phyloP scores from a whole-genome alignment of 306 rosid genomes.

The Fagus sylvatica region DNA sequence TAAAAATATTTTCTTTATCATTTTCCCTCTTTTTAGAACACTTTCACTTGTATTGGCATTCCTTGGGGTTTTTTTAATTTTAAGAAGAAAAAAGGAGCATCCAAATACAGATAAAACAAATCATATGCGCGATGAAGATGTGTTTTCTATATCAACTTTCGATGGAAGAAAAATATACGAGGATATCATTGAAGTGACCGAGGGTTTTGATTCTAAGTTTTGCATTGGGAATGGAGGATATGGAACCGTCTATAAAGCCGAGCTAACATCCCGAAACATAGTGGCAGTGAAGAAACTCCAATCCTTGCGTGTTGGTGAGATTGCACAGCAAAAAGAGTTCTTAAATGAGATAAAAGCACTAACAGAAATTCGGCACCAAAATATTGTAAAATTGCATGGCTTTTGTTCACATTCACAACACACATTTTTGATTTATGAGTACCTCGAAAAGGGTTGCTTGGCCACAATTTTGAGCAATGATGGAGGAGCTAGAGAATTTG shows the following conservation, averaged over 20 bases:
- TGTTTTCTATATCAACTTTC: background rate
- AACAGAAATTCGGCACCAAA: conserved; percentile 21
- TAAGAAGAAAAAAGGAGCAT: background rate
- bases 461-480: background rate
- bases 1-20: too few species aligned
- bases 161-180: conserved; percentile 16
- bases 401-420: conserved; percentile 17
- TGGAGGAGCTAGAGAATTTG: background rate
- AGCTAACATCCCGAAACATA: background rate
- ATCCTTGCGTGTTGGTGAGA: background rate
- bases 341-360: conserved; percentile 21
- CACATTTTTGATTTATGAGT: conserved; percentile 28
- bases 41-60: background rate
- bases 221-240: conserved; percentile 34
- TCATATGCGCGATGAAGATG: background rate
- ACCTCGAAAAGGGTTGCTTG: conserved; percentile 15
- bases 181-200: conserved; percentile 21
- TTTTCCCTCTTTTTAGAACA: background rate
- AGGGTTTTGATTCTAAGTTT: conserved; percentile 10
- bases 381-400: conserved; percentile 23
- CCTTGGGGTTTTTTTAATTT: background rate
- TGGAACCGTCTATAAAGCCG: conserved; percentile 27
- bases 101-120: too few species aligned
- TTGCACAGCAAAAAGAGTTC: conserved; percentile 8
- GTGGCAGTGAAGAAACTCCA: conserved; percentile 21